Base-by-base conservation (phyloP, 176 grass and related monocot species). In the Bonia amplexicaulis region DNA sequence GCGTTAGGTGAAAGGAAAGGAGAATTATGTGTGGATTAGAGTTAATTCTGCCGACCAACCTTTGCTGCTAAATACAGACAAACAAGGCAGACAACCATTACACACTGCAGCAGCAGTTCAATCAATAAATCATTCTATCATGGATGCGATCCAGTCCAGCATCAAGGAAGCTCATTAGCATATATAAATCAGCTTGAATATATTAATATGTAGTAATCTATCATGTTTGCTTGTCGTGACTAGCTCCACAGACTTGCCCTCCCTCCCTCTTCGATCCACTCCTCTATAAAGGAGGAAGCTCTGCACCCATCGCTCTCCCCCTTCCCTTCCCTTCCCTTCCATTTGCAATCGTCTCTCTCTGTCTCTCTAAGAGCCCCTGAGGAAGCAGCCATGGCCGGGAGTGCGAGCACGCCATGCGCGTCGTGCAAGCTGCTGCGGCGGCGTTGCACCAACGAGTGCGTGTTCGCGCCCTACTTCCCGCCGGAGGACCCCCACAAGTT, bases 381-480 rank as follows among this genome's bases (percentile, higher is more conserved):
- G 42, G 42, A 44, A 10, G 7, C 41, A 44, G 42, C 42, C 46
- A 84, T 84, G 72, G 82, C 82, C 7, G 69, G 85, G 60, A 84
- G 31, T n/a, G 52, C 61, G 12, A 73, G 58, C 9, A 41, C 90
- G 19, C 86, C 86, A 6, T 92, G 90, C 22, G 90, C 90, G 8
- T 85, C 90, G 10, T 92, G 90, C 78, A 92, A 92, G 82, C 77
- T 92, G 14, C 90, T 93, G 20, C 90, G 93, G 10, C 84, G 93
- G 20, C 85, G 93, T 6, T 95, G 93, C 42, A 54, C 72, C 86
- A 87, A 15, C 57, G 86, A 6, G 16, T 98, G 96, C 70, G 86
- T 98, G 14, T 98, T 98, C 63, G 91, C 93, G 25, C 96, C 96
- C 29, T 94, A 96, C 86, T 98, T 98, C 84, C 96, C 96, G 53